Evolutionary conservation across 495 filamentous ascomycete species (phyloP).

Genomic region (Saxispiralis lemnorum): DNA sequence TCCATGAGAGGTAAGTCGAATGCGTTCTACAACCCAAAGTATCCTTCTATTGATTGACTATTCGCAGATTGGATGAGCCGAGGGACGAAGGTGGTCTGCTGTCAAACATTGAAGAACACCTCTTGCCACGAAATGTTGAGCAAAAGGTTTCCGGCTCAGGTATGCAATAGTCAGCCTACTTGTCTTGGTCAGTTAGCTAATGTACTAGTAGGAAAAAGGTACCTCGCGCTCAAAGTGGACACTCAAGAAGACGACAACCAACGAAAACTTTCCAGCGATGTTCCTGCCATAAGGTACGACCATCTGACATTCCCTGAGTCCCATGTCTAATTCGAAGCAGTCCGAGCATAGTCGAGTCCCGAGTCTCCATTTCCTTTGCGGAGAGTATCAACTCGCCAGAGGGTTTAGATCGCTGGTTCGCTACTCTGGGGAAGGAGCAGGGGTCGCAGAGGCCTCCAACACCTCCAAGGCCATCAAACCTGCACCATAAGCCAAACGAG

Average conservation of each 20-base stretch:
- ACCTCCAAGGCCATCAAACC: background rate
- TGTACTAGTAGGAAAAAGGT: background rate
- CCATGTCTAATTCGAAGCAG: background rate
- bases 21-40: too few relatives aligned
- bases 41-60: too few relatives aligned
- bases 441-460: background rate
- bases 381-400: slow-evolving; percentile 3
- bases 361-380: slow-evolving; percentile 8
- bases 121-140: background rate
- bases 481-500: background rate
- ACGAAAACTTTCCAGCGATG: background rate
- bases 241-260: background rate
- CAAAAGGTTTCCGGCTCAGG: slow-evolving; percentile 8
- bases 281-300: too few relatives aligned
- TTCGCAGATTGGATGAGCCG: too few relatives aligned
- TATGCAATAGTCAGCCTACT: background rate
- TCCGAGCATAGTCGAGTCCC: slow-evolving; percentile 6
- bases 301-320: too few relatives aligned
- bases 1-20: background rate
- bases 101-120: background rate
- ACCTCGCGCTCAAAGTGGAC: slow-evolving; percentile 1
- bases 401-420: slow-evolving; percentile 1
- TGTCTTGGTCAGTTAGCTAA: background rate
- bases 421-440: background rate
- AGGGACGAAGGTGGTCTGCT: slow-evolving; percentile 10